Evolutionary conservation across 192 early-diverging fungal genomes (phyloP), one percentile per base, ranked within the genome.

Genomic region (Ambispora gerdemannii): DNA sequence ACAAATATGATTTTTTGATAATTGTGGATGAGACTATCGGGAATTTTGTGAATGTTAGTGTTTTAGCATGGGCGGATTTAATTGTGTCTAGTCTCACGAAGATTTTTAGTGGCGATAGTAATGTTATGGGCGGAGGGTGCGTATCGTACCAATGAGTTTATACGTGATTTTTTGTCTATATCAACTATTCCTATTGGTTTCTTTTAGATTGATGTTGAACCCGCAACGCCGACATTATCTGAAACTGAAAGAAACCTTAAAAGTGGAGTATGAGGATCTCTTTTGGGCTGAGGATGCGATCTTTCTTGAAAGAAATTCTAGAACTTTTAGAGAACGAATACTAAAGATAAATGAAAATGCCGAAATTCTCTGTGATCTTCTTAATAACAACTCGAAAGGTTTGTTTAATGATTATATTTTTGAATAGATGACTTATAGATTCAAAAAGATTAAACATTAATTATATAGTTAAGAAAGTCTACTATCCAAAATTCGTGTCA

Each of bases 111-210:
- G 95, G 95, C 38, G 96, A 97, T 78, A 89, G 89, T 76, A 96
- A 98, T 77, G 95, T 96, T 19, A 98, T 97, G 95, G 96, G 91
- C 63, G 96, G 96, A 59, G 93, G 94, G 90, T 90, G 84, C 38
- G 77, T 82, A 50, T 28, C 2, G 15, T 20, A 10, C 24, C 2
- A 68, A 28, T 49, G 28, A 24, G 20, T 30, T 20, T n/a, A 53
- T 8, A 13, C 24, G 22, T 43, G 27, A 15, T 19, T 55, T 13
- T 71, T 55, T 22, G 15, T 63, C 17, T 51, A 59, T 47, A 49
- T 13, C 19, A 62, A 55, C 8, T 17, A 10, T 27, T 20, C 35
- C 31, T 11, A 22, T 19, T 56, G 17, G 34, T 60, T 63, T 63
- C 50, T 36, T 72, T 19, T 62, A 90, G 89, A 61, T 72, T 89